Evolutionary conservation across 2,329 filamentous ascomycete genomes (phyloP), one percentile per base, ranked within the genome.

Genomic region (Fusarium nurragi): DNA sequence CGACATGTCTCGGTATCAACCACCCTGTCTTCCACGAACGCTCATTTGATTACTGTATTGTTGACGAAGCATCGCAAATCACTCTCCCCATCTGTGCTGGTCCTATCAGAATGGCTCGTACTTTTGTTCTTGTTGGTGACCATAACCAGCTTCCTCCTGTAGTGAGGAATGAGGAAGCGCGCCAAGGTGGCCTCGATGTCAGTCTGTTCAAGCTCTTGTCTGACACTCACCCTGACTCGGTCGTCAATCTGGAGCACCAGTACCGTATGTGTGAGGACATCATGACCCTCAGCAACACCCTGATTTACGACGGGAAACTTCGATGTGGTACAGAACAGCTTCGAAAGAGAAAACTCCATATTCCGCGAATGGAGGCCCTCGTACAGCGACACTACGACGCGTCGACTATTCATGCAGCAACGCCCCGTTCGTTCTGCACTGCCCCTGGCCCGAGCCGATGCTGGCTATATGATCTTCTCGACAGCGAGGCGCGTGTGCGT

Each of bases 241-340:
- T 99, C 3, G 92, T 96, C 62, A 97, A 91, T 64, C 85, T 99
- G 3, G 93, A 95, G 71, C 93, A 97, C 72, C 95, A 99, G 75
- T 99, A 99, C 75, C 92, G 95, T 61, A 99, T 99, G 95, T 97
- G 93, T 71, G 91, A 95, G 68, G 95, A 99, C 62, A 91, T 99
- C 60, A 98, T 98, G 94, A 85, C 90, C 3, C 84, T 99, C 14
- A 96, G 93, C 64, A 99, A 97, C 76, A 91, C 87, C 2, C 85
- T 99, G 54, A 97, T 99, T 71, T 99, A 99, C 78, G 84, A 89
- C n/a, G 94, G 94, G 6, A 87, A 89, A 32, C 84, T 99, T 34
- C 94, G 95, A 71, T 99, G 95, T 73, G 95, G 95, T 22, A 97
- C 89, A 6, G 84, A 90, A 43, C 83, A 85, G 49, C 88, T 98